A percentile compares a stretch with the other conserved stretches of the same genome.
Evolutionary conservation across 805 yeast genomes (phyloP).

Genomic region (Lipomyces sp.): DNA sequence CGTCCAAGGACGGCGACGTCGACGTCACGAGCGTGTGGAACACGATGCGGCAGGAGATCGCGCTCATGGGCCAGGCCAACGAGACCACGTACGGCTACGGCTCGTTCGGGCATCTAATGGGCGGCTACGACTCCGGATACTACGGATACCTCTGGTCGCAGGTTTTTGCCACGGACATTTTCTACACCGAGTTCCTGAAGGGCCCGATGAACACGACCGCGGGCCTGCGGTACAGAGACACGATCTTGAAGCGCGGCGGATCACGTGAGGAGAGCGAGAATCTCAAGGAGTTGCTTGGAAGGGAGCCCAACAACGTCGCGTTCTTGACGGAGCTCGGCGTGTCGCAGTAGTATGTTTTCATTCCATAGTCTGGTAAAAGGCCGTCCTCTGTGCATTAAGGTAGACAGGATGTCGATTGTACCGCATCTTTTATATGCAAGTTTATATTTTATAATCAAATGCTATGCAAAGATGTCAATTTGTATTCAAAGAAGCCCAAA

Average conservation of each 20-base stretch:
- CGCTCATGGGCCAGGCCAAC: constrained; percentile 44
- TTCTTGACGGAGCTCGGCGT: constrained; percentile 64
- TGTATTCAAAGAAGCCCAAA: no score
- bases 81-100: constrained; percentile 62
- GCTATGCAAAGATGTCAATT: no score
- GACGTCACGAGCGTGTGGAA: constrained; percentile 64
- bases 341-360: not conserved
- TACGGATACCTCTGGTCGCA: constrained; percentile 85
- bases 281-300: constrained; percentile 63
- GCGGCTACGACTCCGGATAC: constrained; percentile 83
- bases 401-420: no score
- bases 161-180: constrained; percentile 82
- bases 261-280: constrained; percentile 64
- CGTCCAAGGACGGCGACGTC: constrained; percentile 42
- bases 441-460: no score
- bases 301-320: constrained; percentile 71
- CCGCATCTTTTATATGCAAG: no score
- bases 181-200: constrained; percentile 60
- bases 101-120: constrained; percentile 74
- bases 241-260: constrained; percentile 69
- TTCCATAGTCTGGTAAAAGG: no score
- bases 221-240: constrained; percentile 69
- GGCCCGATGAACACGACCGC: constrained; percentile 61
- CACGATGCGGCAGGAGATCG: constrained; percentile 57
- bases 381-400: no score